phyloP scores from a whole-genome alignment of 106 monocot species.

The Allium sativum region DNA sequence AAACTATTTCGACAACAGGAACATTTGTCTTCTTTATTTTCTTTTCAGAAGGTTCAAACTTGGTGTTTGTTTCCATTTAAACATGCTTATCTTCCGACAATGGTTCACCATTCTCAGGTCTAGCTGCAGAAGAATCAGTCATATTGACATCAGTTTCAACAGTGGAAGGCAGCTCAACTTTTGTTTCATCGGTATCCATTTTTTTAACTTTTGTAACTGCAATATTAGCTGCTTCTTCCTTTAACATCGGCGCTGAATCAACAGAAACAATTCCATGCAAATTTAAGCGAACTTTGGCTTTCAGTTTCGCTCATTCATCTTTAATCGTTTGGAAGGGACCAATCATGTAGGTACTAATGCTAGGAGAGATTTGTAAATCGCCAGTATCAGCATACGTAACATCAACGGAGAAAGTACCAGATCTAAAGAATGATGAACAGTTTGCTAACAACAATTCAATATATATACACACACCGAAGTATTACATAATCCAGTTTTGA shows the following conservation, averaged over 20 bases:
- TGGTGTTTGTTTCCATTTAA: conserved; percentile 77
- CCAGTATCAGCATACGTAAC: conserved; percentile 33
- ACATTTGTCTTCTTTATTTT: conserved; percentile 76
- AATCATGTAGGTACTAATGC: conserved; percentile 86
- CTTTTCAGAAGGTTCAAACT: conserved; percentile 55
- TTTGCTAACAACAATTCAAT: too few species aligned
- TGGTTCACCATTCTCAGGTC: conserved; percentile 44
- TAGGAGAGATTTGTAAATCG: conserved; percentile 28
- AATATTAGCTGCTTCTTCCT: conserved; percentile 81
- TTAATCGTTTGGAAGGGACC: conserved; percentile 76
- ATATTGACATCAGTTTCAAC: conserved; percentile 48
- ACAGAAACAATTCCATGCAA: conserved; percentile 81
- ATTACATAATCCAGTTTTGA: too few species aligned
- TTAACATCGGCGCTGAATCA: conserved; percentile 83
- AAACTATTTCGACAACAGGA: conserved; percentile 48
- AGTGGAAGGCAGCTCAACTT: conserved; percentile 15
- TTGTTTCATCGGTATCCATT: conserved; percentile 70
- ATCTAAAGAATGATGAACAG: conserved; percentile 40
- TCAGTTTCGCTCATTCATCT: conserved; percentile 62
- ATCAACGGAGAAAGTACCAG: conserved; percentile 56
- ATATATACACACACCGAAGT: too few species aligned
- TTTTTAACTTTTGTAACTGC: conserved; percentile 39
- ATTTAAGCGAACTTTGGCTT: conserved; percentile 74
- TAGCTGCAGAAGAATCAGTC: conserved; percentile 41
- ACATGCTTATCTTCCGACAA: conserved; percentile 48